Base-by-base conservation (phyloP, 2,329 filamentous ascomycete species). In the Fusarium transvaalense region DNA sequence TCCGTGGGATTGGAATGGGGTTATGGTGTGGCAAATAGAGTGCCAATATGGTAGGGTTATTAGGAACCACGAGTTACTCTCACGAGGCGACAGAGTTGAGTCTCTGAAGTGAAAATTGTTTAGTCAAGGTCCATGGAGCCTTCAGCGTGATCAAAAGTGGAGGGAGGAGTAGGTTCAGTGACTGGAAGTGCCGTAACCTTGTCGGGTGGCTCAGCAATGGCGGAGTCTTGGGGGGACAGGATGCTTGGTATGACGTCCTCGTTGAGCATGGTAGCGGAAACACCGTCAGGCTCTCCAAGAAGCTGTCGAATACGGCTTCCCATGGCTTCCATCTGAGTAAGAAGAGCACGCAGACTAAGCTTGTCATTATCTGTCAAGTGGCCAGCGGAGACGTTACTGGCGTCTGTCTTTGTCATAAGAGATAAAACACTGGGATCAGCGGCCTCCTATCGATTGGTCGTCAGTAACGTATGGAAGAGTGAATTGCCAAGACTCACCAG, bases 401-500 rank as follows among this genome's bases (percentile, higher is more conserved):
- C 77, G 69, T 82, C 82, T 50, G 79, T 80, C 41, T 80, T 81
- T n/a, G 84, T 81, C 75, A 87, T 85, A 54, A 87, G 69, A 10
- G 82, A 75, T 25, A 87, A 68, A n/a, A 84, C 72, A 29, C 72
- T 74, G 3, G 82, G 78, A 54, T 83, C 82, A 23, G 84, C 84
- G 56, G 82, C 72, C 29, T 82, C 75, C 83, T 86, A 64, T 21
- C 51, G 19, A 34, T 37, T 35, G 23, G 27, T 32, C 29, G 58
- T 74, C 47, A 72, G 61, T 48, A 63, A n/a, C 23, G 34, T 61
- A 42, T 35, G 21, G 39, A 35, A 31, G 38, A 42, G 23, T 10
- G 25, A 27, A 51, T 48, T 39, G 34, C 39, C 31, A 54, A 25
- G 32, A 85, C 89, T 82, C 82, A 92, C 89, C 68, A 91, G 82